phyloP scores from a whole-genome alignment of 192 early-diverging fungal species.

The Backusella liffmaniae region DNA sequence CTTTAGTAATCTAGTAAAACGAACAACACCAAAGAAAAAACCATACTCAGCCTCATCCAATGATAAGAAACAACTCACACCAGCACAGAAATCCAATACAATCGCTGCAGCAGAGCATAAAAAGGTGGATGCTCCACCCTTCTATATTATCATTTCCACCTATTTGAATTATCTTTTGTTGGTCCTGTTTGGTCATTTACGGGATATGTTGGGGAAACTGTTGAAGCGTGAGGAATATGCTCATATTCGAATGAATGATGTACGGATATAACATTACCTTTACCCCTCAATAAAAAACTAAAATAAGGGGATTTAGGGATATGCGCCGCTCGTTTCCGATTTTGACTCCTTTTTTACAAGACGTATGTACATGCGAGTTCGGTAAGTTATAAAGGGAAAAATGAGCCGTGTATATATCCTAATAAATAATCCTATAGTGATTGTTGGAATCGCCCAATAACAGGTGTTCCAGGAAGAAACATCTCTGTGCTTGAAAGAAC shows the following conservation, averaged over 20 bases:
- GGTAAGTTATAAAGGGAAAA: conserved; percentile 16
- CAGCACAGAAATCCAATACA: conserved; percentile 26
- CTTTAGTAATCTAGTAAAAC: conserved; percentile 14
- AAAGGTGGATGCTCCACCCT: conserved; percentile 46
- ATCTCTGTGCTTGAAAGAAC: conserved; percentile 74
- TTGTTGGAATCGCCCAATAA: conserved; percentile 88
- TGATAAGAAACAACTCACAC: conserved; percentile 20
- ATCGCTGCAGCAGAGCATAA: conserved; percentile 19
- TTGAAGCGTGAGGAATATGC: conserved; percentile 61
- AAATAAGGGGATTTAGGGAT: conserved; percentile 40
- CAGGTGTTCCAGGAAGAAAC: conserved; percentile 78
- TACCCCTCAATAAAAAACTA: no score
- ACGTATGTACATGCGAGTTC: conserved; percentile 77
- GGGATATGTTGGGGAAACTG: conserved; percentile 78
- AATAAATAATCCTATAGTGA: conserved; percentile 48
- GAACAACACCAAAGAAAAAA: conserved; percentile 19
- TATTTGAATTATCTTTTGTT: conserved; percentile 85
- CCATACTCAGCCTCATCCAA: conserved; percentile 33
- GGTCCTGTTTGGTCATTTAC: conserved; percentile 79
- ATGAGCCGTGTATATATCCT: no score
- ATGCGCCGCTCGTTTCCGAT: conserved; percentile 83
- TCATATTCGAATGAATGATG: conserved; percentile 51
- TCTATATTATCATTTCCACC: conserved; percentile 75
- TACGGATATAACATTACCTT: neutral
- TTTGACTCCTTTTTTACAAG: conserved; percentile 92